These are phyloP conservation scores for Neurospora sp. DNA, from an alignment of 495 filamentous ascomycete species.

Conservation along the genomic window DNA sequence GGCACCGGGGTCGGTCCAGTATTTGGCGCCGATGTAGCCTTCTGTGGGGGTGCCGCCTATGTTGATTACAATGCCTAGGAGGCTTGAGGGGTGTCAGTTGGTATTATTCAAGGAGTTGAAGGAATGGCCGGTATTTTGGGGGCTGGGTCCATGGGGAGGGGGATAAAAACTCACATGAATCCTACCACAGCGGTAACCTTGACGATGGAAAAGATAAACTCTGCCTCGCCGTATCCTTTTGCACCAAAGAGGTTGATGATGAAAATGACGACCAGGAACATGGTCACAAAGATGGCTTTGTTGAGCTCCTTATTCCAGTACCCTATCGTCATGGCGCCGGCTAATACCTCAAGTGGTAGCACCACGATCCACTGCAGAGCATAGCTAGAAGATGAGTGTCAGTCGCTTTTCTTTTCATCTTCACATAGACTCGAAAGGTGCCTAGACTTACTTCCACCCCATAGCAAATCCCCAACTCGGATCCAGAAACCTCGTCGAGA, in stretches of 20 bases:
- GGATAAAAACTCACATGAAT: slow-evolving; percentile 57
- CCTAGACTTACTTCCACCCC: slow-evolving; percentile 72
- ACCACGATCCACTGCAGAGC: slow-evolving; percentile 90
- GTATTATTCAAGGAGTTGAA: too few species aligned
- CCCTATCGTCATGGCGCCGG: slow-evolving; percentile 77
- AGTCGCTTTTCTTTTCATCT: not conserved
- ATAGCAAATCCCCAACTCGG: slow-evolving; percentile 97
- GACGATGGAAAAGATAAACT: slow-evolving; percentile 78
- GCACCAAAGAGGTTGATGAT: slow-evolving; percentile 80
- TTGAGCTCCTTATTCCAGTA: slow-evolving; percentile 67
- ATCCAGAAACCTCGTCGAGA: slow-evolving; percentile 85
- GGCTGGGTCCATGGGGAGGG: not conserved
- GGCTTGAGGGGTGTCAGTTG: slow-evolving; percentile 27
- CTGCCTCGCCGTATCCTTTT: slow-evolving; percentile 81
- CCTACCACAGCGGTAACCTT: slow-evolving; percentile 82
- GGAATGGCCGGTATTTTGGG: too few species aligned
- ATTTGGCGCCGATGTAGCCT: slow-evolving; percentile 74
- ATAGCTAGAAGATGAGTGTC: slow-evolving; percentile 45
- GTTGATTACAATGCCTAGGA: slow-evolving; percentile 72
- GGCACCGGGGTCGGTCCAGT: slow-evolving; percentile 77
- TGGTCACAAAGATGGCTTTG: slow-evolving; percentile 70
- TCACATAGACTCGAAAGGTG: not conserved
- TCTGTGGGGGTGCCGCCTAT: slow-evolving; percentile 65
- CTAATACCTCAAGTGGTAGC: slow-evolving; percentile 82
- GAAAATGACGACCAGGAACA: slow-evolving; percentile 70